Base-by-base conservation (phyloP, 257 asterid genomes). In the Solanum sitiens region DNA sequence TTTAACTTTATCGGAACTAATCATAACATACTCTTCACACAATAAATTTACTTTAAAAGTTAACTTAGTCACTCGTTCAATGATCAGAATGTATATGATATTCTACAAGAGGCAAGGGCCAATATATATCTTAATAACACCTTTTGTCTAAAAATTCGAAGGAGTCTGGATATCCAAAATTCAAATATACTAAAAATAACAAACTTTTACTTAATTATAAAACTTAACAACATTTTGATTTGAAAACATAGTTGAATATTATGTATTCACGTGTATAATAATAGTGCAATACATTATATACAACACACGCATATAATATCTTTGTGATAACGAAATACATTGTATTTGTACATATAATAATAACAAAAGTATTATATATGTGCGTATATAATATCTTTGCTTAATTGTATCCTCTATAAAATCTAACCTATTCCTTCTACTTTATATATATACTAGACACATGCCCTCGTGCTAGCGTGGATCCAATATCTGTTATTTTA, bases 61-160 rank as follows among this genome's bases (percentile, higher is more conserved):
- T 59, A 3, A 59, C 68, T 59, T 59, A 59, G 2, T 59, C 13
- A 59, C 6, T 59, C 2, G 6, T 8, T 59, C 0, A 59, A 59
- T 71, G 6, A 25, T 65, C 1, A 12, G 3, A 65, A n/a, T 63
- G 8, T 63, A 25, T n/a, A 65, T 10, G 70, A 61, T 5, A 65
- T n/a, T 6, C 6, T 25, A n/a, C 5, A n/a, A n/a, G 7, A 0
- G 0, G 1, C 8, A 35, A 37, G 39, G 0, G 39, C 7, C 39
- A 37, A 37, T 5, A 2, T 15, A 8, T 8, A 59, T 21, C 6
- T 59, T 5, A 59, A 59, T 21, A 59, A 21, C 68, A 59, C 27
- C 2, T 65, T 63, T n/a, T n/a, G 0, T n/a, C 33, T 63, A 63
- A n/a, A n/a, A 2, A 11, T 63, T 63, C 16, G 8, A 65, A 65